These are phyloP conservation scores for Mycosphaerella sp. DNA, from an alignment of 2,329 filamentous ascomycete species.

Conservation along the genomic window DNA sequence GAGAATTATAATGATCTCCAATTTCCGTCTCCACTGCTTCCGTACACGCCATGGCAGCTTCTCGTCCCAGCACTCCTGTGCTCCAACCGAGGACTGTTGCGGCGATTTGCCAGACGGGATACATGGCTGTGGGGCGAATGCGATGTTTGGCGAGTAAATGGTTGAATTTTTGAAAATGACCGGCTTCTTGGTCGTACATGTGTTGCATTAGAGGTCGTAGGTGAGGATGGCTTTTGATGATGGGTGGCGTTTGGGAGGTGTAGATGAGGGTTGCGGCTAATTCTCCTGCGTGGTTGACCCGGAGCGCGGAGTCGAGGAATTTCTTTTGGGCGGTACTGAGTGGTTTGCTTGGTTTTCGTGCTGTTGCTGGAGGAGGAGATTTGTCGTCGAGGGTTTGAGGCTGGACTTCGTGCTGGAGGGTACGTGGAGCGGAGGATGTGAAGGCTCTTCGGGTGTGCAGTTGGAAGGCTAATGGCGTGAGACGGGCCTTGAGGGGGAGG, in stretches of 20 bases:
- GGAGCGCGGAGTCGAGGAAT: constrained; percentile 73
- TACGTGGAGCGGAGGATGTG: constrained; percentile 14
- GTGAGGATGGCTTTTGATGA: constrained; percentile 74
- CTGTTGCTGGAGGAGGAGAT: constrained; percentile 9
- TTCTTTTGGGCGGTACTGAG: constrained; percentile 53
- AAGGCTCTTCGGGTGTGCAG: constrained; percentile 23
- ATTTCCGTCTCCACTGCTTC: constrained; percentile 99
- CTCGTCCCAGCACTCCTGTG: constrained; percentile 79
- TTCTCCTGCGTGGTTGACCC: constrained; percentile 96
- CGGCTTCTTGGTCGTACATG: constrained; percentile 96
- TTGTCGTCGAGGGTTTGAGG: constrained; percentile 17
- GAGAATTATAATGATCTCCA: constrained; percentile 88
- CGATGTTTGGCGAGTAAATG: constrained; percentile 74
- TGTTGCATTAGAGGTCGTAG: constrained; percentile 87
- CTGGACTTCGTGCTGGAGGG: constrained; percentile 19
- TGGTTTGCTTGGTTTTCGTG: constrained; percentile 9
- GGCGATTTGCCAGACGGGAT: constrained; percentile 78
- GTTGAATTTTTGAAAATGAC: constrained; percentile 83
- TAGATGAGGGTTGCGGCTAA: constrained; percentile 96
- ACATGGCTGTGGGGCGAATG: constrained; percentile 85
- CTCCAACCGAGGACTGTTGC: constrained; percentile 80
- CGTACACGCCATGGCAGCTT: constrained; percentile 97
- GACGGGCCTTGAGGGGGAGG: constrained; percentile 25
- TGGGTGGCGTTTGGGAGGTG: constrained; percentile 74
- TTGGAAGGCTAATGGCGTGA: constrained; percentile 30